phyloP scores from a whole-genome alignment of 352 stramenopile species.

The Thalassiosira oceanica region DNA sequence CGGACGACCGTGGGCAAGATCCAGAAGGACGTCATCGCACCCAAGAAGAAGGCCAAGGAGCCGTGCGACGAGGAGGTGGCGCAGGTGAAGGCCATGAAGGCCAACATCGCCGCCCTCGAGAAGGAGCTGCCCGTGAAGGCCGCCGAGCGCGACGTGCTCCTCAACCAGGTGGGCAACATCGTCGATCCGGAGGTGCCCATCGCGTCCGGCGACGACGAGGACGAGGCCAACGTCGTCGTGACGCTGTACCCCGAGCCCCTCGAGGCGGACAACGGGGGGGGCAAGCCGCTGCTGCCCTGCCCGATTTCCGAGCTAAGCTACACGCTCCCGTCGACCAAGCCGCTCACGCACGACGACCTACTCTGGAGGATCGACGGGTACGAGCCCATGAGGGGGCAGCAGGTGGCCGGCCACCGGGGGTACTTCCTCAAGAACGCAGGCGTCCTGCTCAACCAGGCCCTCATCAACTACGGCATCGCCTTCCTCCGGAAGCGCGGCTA shows the following conservation, averaged over 20 bases:
- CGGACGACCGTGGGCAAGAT: constrained; percentile 77
- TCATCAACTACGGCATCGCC: constrained; percentile 98
- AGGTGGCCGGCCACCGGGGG: constrained; percentile 94
- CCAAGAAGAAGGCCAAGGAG: constrained; percentile 81
- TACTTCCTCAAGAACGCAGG: constrained; percentile 99
- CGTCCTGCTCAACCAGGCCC: constrained; percentile 97
- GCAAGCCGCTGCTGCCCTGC: constrained; percentile 88
- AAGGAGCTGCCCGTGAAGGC: constrained; percentile 63
- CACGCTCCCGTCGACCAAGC: constrained; percentile 82
- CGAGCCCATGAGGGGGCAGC: constrained; percentile 93
- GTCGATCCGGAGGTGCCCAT: constrained; percentile 94
- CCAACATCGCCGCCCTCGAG: constrained; percentile 75
- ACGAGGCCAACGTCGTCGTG: constrained; percentile 90
- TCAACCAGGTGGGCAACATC: constrained; percentile 93
- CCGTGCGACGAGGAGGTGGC: constrained; percentile 73
- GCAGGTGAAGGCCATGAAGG: constrained; percentile 81
- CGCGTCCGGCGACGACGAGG: constrained; percentile 92
- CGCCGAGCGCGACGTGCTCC: constrained; percentile 66
- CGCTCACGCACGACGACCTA: constrained; percentile 92
- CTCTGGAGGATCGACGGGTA: constrained; percentile 98
- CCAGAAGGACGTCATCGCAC: constrained; percentile 81
- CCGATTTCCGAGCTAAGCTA: constrained; percentile 69
- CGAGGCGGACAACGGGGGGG: constrained; percentile 82
- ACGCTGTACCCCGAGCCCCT: constrained; percentile 81
- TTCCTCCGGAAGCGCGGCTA: constrained; percentile 95